These are phyloP conservation scores for Chlamydomonas sp. DNA, from an alignment of 139 green algal genomes.

Conservation along the genomic window DNA sequence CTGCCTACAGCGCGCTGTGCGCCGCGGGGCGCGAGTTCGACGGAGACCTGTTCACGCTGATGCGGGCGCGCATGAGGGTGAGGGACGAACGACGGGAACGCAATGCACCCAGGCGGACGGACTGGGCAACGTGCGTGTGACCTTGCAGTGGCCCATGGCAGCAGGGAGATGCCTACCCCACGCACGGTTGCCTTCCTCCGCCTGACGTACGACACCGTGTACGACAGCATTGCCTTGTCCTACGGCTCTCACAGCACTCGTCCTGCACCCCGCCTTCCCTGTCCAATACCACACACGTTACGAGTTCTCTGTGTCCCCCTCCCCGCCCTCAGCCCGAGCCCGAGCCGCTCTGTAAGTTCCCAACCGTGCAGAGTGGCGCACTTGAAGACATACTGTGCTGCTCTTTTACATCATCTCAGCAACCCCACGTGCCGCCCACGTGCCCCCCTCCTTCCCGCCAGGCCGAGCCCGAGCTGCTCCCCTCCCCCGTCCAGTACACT, in stretches of 20 bases:
- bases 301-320: too few species aligned
- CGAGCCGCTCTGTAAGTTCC: too few species aligned
- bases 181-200: not conserved
- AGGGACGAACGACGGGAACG: not conserved
- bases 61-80: not conserved
- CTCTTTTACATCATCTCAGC: too few species aligned
- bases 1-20: not conserved
- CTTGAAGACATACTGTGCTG: too few species aligned
- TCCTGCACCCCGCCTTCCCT: too few species aligned
- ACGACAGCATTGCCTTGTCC: not conserved
- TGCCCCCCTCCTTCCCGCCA: too few species aligned
- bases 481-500: too few species aligned
- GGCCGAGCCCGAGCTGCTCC: not conserved
- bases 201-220: not conserved
- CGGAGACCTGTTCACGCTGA: slow-evolving; percentile 10
- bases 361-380: too few species aligned
- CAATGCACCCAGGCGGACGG: not conserved
- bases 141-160: not conserved
- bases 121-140: not conserved
- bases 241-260: too few species aligned
- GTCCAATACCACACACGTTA: too few species aligned
- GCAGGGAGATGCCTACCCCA: not conserved
- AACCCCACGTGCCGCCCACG: too few species aligned
- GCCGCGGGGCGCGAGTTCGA: not conserved
- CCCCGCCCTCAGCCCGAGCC: too few species aligned